Evolutionary conservation across 306 rosid genomes (phyloP), one percentile per base, ranked within the genome.

Genomic region (Cicer chorassanicum): DNA sequence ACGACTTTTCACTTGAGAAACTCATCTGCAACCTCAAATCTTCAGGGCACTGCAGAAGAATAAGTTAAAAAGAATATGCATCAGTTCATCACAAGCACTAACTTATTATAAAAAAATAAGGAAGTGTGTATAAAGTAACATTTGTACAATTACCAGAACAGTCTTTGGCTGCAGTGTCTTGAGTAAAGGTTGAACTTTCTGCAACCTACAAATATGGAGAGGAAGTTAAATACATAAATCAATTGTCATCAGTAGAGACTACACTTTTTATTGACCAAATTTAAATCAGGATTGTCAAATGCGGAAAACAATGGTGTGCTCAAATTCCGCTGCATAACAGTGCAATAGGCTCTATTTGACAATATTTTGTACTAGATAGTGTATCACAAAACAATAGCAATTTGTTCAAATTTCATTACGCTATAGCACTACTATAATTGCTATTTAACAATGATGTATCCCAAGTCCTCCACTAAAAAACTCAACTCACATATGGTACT

Each of bases 101-200:
- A 80, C 79, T 63, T 53, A 44, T 57, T 53, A 44, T 9, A 46
- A n/a, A 18, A 44, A 46, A 63, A 6, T 10, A 40, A 64, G 4
- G 11, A 36, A 68, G 44, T 7, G 44, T 7, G 56, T 41, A 7
- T 21, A 12, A 43, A 75, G 34, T 14, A 29, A 76, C 34, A n/a
- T 18, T 45, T 46, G 76, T 21, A 56, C 38, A 41, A 83, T 51
- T 85, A 93, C 98, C 94, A 88, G 73, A 59, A 82, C 80, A 65
- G 79, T 75, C 83, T 89, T 89, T 60, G 98, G 88, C 73, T 80
- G 91, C 87, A 91, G 65, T 55, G 74, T 70, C 82, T 76, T 81
- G 64, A 89, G 77, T 83, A 89, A 81, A 14, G 91, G 88, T 57
- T 72, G 74, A 82, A 91, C 78, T 65, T 88, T 88, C 42, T 8